Evolutionary conservation across 805 yeast species (phyloP), one percentile per base, ranked within the genome.

Genomic region (Saturnispora bothae): DNA sequence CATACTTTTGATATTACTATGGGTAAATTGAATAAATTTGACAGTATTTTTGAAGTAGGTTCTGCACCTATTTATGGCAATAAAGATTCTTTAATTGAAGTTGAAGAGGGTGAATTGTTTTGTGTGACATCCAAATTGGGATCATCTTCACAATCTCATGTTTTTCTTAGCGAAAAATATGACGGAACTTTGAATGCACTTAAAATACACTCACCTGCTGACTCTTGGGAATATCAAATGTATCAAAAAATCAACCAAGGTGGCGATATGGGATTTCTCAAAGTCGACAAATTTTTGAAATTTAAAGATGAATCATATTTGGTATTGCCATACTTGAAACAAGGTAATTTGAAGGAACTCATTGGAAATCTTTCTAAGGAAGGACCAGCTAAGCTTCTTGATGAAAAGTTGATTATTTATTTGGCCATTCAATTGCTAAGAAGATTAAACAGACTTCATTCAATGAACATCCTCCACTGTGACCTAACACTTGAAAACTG

Each of bases 401-500:
- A 80, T 42, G 95, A 86, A 51, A 54, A 62, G 0, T 52, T 85
- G 4, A 71, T 71, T 3, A 68, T 81, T 41, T 80, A 73, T 49
- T 60, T 83, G 28, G 65, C 89, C 0, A 59, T 74, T 8, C 85
- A 85, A 51, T 52, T 88, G 9, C 49, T 86, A 32, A 65, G 71
- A 30, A 65, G 73, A 0, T 57, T 84, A 5, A 76, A 75, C 36
- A 55, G 61, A 2, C 56, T 88, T n/a, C 96, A 86, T 51, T 54
- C 57, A 0, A 56, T 69, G 13, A 78, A 78, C 0, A 74, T 86
- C 1, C 64, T 86, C 10, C 96, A 86, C 59, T 94, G 95, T 2
- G 94, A 86, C 53, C 56, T 86, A 38, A 83, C 81, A 51, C 79
- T 95, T 0, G 95, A 83, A 45, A 86, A 85, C 52, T 82, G 92